These are phyloP conservation scores for Pyrenochaeta sp. DNA, from an alignment of 2,329 filamentous ascomycete genomes.

Conservation along the genomic window DNA sequence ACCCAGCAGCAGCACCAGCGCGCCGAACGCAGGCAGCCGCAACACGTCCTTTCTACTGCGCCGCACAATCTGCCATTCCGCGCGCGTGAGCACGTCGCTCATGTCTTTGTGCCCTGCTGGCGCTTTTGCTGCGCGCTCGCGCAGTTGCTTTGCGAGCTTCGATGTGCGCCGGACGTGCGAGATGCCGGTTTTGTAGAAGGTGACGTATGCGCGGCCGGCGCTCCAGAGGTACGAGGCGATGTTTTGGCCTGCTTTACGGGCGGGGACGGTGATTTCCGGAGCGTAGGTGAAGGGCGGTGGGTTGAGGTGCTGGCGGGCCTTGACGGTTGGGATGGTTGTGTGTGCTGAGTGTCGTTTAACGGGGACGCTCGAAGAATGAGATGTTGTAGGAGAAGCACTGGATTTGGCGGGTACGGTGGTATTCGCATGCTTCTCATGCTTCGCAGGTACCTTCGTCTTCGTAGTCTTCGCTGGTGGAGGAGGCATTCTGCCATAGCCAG, in stretches of 20 bases:
- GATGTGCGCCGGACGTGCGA: constrained; percentile 76
- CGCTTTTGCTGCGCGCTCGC: constrained; percentile 45
- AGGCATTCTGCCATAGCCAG: constrained; percentile 10
- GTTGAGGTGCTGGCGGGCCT: constrained; percentile 62
- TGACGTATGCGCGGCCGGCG: constrained; percentile 77
- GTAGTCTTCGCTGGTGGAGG: constrained; percentile 13
- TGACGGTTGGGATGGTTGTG: constrained; percentile 11
- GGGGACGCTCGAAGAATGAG: neutral
- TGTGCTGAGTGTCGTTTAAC: neutral
- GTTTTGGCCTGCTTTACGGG: constrained; percentile 57
- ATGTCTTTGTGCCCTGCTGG: constrained; percentile 1
- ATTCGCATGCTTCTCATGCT: constrained; percentile 3
- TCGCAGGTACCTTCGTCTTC: constrained; percentile 9
- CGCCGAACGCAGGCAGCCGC: constrained; percentile 79
- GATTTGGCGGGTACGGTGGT: constrained; percentile 9
- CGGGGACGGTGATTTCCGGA: constrained; percentile 71
- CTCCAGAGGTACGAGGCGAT: constrained; percentile 64
- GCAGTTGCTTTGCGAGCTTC: constrained; percentile 54
- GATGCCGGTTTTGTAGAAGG: constrained; percentile 89
- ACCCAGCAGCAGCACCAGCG: constrained; percentile 80
- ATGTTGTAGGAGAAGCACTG: neutral
- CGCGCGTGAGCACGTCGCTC: constrained; percentile 61
- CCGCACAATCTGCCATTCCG: constrained; percentile 73
- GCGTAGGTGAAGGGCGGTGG: constrained; percentile 77
- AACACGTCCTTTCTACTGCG: constrained; percentile 76